A percentile compares a stretch with the other conserved stretches of the same genome.
Evolutionary conservation across 2,329 filamentous ascomycete species (phyloP).

Genomic region (Cladosporium halotolerans): DNA sequence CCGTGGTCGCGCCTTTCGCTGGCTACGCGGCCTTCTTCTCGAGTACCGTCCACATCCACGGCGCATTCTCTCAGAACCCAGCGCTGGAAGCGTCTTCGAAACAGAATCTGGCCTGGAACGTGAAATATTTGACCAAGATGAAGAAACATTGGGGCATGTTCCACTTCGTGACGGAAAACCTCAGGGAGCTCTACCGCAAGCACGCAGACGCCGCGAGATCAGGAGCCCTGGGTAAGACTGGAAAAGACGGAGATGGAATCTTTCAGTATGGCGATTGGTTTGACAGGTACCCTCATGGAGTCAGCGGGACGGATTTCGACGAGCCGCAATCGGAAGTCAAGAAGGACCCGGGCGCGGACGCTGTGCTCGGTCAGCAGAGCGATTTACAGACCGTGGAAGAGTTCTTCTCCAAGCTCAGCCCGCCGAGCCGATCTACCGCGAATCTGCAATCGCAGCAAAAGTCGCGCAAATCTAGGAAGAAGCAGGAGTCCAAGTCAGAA

Average conservation of each 20-base stretch:
- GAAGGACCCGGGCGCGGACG: slow-evolving; percentile 77
- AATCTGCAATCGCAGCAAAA: slow-evolving; percentile 40
- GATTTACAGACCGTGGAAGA: slow-evolving; percentile 92
- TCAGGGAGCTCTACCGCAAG: slow-evolving; percentile 79
- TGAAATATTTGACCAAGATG: slow-evolving; percentile 88
- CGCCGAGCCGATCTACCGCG: slow-evolving; percentile 40
- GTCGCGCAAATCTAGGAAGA: slow-evolving; percentile 37
- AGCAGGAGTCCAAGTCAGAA: slow-evolving; percentile 26
- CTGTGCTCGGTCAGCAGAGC: slow-evolving; percentile 78
- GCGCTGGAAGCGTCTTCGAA: slow-evolving; percentile 71
- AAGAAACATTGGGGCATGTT: slow-evolving; percentile 99
- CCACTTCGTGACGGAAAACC: slow-evolving; percentile 88
- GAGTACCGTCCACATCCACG: slow-evolving; percentile 88
- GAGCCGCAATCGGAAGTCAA: slow-evolving; percentile 59
- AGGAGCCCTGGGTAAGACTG: slow-evolving; percentile 43
- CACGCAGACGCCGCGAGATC: slow-evolving; percentile 75
- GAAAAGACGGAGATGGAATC: slow-evolving; percentile 51
- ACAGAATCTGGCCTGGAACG: slow-evolving; percentile 76
- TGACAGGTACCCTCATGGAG: slow-evolving; percentile 85
- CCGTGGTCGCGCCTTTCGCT: slow-evolving; percentile 83
- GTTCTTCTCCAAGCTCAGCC: slow-evolving; percentile 77
- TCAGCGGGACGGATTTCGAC: slow-evolving; percentile 76
- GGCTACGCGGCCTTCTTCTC: slow-evolving; percentile 93
- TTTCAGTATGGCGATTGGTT: slow-evolving; percentile 99
- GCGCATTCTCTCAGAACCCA: slow-evolving; percentile 79